Evolutionary conservation across 1,284 basidiomycete species (phyloP), one percentile per base, ranked within the genome.

Genomic region (Schizophyllum commune): DNA sequence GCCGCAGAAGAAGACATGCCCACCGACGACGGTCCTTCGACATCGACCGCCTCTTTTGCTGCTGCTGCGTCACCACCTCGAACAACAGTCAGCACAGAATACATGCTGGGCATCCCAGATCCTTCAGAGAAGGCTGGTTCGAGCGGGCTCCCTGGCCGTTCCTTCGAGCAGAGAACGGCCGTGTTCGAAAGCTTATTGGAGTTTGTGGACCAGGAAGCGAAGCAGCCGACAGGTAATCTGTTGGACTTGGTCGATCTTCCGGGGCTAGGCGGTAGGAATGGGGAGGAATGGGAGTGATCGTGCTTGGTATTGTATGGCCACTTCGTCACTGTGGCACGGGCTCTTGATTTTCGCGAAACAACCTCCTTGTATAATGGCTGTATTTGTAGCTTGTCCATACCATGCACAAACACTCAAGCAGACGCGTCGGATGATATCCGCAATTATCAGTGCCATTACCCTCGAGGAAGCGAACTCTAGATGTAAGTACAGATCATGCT

Each of bases 121-220:
- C 62, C 64, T 54, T 66, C 66, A 63, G 61, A 68, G 56, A 65
- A 73, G 5, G 68, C 72, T 1, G 53, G 53, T 2, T 52, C 51
- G 19, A 74, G 73, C 47, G 68, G 73, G 52, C 71, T 74, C 2
- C 72, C 72, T 19, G 67, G 68, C 33, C 69, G 81, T 62, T 2
- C 39, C 39, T 89, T 83, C 68, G 73, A 73, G 54, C 83, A 88
- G 70, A 78, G 90, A 54, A 87, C 80, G 58, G 80, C 83, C 61
- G 79, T 89, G 59, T 92, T 91, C 70, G 86, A 91, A 69, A 71
- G 71, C 52, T 67, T 92, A 60, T 71, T 91, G 73, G 76, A 73
- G 64, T 89, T 86, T 70, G 77, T 92, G 11, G 77, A 79, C 17
- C 78, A 81, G 56, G 77, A 79, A 19, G 82, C 81, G 61, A 89